phyloP scores from a whole-genome alignment of 1,139 yeast genomes.

The Lodderomyces metapsilosis region DNA sequence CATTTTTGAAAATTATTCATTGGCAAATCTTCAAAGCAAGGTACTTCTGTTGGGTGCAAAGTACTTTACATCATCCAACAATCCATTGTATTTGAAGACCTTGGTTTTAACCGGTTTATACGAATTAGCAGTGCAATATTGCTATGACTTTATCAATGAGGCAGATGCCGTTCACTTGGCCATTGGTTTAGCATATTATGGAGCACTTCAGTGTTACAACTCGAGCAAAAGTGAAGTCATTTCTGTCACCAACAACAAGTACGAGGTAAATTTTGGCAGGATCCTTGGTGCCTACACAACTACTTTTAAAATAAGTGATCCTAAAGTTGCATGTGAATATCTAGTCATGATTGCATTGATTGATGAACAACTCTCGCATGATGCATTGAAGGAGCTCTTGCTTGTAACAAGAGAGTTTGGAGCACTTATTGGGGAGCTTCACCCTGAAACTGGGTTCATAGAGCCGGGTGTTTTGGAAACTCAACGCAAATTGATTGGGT shows the following conservation, averaged over 20 bases:
- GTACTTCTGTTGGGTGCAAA: conserved; percentile 72
- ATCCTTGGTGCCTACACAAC: conserved; percentile 72
- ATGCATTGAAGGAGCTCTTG: conserved; percentile 79
- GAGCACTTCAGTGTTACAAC: conserved; percentile 57
- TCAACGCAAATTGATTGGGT: conserved; percentile 65
- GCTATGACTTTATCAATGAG: conserved; percentile 62
- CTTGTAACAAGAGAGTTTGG: conserved; percentile 85
- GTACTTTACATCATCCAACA: conserved; percentile 56
- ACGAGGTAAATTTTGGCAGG: conserved; percentile 56
- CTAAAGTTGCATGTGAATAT: conserved; percentile 88
- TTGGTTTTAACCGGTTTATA: conserved; percentile 75
- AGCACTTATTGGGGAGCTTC: conserved; percentile 75
- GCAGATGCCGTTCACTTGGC: conserved; percentile 90
- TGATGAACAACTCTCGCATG: conserved; percentile 42
- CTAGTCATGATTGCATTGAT: conserved; percentile 67
- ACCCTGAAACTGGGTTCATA: conserved; percentile 59
- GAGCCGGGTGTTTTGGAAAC: conserved; percentile 83
- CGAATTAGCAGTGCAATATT: conserved; percentile 75
- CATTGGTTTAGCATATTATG: conserved; percentile 75
- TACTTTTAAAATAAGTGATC: conserved; percentile 80
- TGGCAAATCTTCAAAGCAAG: conserved; percentile 71
- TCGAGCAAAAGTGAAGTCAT: conserved; percentile 32
- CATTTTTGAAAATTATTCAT: conserved; percentile 68
- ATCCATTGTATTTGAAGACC: conserved; percentile 76
- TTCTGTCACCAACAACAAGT: conserved; percentile 32